Conservation (phyloP, 345 rosid species). For the Draba incana region DNA sequence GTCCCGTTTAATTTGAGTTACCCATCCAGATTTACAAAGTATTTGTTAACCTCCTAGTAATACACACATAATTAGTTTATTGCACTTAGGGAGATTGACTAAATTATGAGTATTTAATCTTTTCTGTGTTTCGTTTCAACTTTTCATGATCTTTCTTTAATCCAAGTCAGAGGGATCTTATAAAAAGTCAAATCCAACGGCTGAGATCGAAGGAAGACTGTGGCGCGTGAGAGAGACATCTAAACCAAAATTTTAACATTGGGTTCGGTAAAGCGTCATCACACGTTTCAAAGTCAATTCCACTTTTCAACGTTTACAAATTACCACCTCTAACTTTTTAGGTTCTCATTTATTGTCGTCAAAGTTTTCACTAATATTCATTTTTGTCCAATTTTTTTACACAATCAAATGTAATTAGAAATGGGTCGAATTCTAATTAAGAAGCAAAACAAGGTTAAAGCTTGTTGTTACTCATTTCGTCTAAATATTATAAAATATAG, state of each 20-base stretch:
- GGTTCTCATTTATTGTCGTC: not conserved
- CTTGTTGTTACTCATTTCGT: not conserved
- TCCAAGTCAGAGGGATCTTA: conserved; percentile 11
- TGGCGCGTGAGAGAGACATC: conserved; percentile 37
- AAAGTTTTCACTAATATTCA: not conserved
- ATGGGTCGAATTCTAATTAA: too few relatives aligned
- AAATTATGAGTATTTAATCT: too few relatives aligned
- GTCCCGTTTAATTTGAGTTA: too few relatives aligned
- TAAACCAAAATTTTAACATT: conserved; percentile 24
- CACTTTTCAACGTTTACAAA: conserved; percentile 15
- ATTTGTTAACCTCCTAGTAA: too few relatives aligned
- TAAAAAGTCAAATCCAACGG: conserved; percentile 32
- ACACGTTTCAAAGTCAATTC: conserved; percentile 41
- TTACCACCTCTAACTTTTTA: conserved; percentile 12
- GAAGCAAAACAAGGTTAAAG: too few relatives aligned
- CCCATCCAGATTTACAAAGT: too few relatives aligned
- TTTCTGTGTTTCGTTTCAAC: too few relatives aligned
- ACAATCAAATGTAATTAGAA: too few relatives aligned
- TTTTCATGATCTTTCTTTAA: not conserved
- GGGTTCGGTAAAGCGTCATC: conserved; percentile 31
- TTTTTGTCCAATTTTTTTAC: conserved; percentile 1
- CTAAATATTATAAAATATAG: not conserved
- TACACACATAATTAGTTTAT: too few relatives aligned
- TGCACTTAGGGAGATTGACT: too few relatives aligned
- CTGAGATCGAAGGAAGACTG: conserved; percentile 14